A percentile compares a stretch with the other conserved stretches of the same genome.
Conservation (phyloP, 2,329 filamentous ascomycete species). For the Ambrosiella xylebori region DNA sequence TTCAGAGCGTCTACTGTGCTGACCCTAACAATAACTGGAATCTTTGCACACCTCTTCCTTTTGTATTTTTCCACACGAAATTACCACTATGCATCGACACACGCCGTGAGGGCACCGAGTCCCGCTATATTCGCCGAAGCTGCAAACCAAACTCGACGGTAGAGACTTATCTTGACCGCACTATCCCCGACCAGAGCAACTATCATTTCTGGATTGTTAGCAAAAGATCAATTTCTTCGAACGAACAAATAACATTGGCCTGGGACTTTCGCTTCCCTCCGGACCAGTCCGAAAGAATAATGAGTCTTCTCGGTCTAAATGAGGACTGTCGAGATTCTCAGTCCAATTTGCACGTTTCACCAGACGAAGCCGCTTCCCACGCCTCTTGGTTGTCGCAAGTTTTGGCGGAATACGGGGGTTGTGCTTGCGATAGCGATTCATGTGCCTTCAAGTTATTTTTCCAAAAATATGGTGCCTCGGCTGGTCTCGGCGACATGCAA, state of each 20-base stretch:
- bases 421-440: conserved; percentile 51
- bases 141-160: conserved; percentile 80
- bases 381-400: conserved; percentile 50
- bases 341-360: conserved; percentile 25
- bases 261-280: conserved; percentile 52
- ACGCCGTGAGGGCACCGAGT: conserved; percentile 64
- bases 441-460: conserved; percentile 49
- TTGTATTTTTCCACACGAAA: conserved; percentile 74
- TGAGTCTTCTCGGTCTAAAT: conserved; percentile 42
- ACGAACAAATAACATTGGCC: conserved; percentile 44
- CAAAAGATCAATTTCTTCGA: conserved; percentile 51
- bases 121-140: conserved; percentile 81
- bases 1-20: conserved; percentile 54
- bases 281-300: conserved; percentile 34
- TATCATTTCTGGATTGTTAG: conserved; percentile 91
- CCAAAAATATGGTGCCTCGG: conserved; percentile 26
- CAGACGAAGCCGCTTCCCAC: conserved; percentile 40
- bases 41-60: conserved; percentile 47
- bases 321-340: conserved; percentile 33
- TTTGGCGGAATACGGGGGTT: conserved; percentile 62
- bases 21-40: conserved; percentile 50
- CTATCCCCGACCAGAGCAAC: conserved; percentile 20
- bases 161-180: conserved; percentile 61
- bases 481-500: conserved; percentile 1
- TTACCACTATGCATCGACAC: conserved; percentile 90